Base-by-base conservation (phyloP, 1,139 yeast genomes). In the Arxiozyma telluris region DNA sequence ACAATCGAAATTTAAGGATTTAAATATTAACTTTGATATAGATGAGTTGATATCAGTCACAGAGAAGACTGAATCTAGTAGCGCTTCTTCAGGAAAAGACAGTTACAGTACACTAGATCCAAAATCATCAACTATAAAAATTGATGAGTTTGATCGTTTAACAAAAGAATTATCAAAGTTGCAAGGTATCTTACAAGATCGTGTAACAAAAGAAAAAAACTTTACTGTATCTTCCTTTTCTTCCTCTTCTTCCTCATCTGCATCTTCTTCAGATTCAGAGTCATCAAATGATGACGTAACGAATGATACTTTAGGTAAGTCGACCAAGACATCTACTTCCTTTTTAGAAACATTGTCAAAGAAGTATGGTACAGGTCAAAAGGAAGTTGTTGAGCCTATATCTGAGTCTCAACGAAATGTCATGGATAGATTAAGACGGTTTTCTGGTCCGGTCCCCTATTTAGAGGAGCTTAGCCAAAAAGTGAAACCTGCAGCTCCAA, bases 1-100 rank as follows among this genome's bases (percentile, higher is more conserved):
- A 53, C 88, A 84, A 62, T 72, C 73, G 38, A 76, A 79, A 55
- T 82, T 84, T 69, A 75, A 80, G 55, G 82, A 80, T 57, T 77
- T 84, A 64, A 81, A 82, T 57, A 76, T 83, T 54, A 81, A 79
- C 61, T 83, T 83, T 58, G 62, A 64, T 34, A 53, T 57, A 20
- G 57, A 59, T 1, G 62, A 59, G 9, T 38, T 59, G 5, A 50
- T 50, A 22, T 50, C 53, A n/a, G 53, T 45, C 18, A 47, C 50
- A n/a, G 54, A 58, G 55, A 48, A 59, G 44, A 48, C 56, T 20
- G 25, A 44, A 30, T 50, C 43, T 3, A 44, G 52, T 27, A 44
- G 34, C 15, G 15, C 38, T 12, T 21, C 25, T 20, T 15, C 20
- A 34, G 18, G 27, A 25, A 22, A 20, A 4, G 44, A 21, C 5